A percentile compares a stretch with the other conserved stretches of the same genome.
Evolutionary conservation across 345 rosid genomes (phyloP).

Genomic region (Atalantia buxifolia): DNA sequence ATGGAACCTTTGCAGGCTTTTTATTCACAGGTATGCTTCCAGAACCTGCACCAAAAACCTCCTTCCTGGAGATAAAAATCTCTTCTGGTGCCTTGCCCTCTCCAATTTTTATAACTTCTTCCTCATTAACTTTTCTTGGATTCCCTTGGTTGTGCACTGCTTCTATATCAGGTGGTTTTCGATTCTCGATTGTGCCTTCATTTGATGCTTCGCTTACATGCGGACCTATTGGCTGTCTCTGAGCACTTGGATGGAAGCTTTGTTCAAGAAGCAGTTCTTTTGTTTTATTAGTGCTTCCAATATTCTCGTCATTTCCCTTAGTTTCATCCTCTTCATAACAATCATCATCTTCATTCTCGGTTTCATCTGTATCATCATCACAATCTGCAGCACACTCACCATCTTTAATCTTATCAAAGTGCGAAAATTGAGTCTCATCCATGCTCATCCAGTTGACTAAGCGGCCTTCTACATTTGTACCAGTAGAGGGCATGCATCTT

Average conservation of each 20-base stretch:
- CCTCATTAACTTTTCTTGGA: slow-evolving; percentile 2
- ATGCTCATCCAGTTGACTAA: slow-evolving; percentile 47
- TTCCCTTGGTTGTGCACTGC: not conserved
- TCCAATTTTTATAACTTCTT: slow-evolving; percentile 10
- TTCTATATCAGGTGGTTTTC: slow-evolving; percentile 3
- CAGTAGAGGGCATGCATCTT: not conserved
- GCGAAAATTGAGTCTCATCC: slow-evolving; percentile 29
- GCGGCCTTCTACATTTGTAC: slow-evolving; percentile 12
- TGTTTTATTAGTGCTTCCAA: not conserved
- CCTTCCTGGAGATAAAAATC: slow-evolving; percentile 6
- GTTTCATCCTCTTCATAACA: slow-evolving; percentile 23
- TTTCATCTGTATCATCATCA: slow-evolving; percentile 34
- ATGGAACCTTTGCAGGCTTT: slow-evolving; percentile 41
- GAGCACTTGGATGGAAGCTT: not conserved
- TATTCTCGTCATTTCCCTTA: slow-evolving; percentile 11
- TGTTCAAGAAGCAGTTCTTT: slow-evolving; percentile 11
- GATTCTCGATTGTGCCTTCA: slow-evolving; percentile 3
- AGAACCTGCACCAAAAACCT: slow-evolving; percentile 1
- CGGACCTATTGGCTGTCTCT: slow-evolving; percentile 2
- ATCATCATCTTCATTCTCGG: slow-evolving; percentile 27
- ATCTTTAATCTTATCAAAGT: slow-evolving; percentile 23
- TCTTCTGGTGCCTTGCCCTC: slow-evolving; percentile 4
- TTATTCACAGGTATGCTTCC: slow-evolving; percentile 10
- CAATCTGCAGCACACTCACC: slow-evolving; percentile 20
- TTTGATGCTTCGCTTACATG: slow-evolving; percentile 8